Percentiles rank a stretch among this genome's conserved stretches.
phyloP scores from a whole-genome alignment of 352 stramenopile genomes.

The Aphanomyces cochlioides region DNA sequence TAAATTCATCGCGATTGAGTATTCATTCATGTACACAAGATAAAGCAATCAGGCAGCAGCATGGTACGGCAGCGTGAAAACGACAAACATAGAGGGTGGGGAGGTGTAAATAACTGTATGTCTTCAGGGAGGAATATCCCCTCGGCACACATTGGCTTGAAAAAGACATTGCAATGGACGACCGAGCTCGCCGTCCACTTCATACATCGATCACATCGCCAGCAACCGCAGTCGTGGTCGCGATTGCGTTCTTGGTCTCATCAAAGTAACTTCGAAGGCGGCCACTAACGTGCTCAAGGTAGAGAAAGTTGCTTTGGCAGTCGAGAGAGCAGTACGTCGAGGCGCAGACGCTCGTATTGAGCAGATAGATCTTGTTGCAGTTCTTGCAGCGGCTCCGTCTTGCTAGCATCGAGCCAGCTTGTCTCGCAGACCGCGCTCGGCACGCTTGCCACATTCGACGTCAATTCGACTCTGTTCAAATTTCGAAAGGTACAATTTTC shows the following conservation, averaged over 20 bases:
- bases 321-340: constrained; percentile 69
- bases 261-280: constrained; percentile 13
- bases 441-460: neutral
- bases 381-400: constrained; percentile 24
- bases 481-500: no score
- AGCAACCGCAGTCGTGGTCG: neutral
- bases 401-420: constrained; percentile 14
- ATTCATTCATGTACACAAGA: no score
- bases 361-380: constrained; percentile 29
- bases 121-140: no score
- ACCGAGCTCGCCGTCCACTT: no score
- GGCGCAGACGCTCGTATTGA: constrained; percentile 23
- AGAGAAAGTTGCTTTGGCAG: constrained; percentile 84
- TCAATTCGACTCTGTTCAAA: neutral
- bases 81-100: no score
- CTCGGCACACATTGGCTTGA: no score
- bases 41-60: no score
- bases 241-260: neutral
- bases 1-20: no score
- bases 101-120: no score
- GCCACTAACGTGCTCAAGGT: constrained; percentile 74
- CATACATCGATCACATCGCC: no score
- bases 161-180: no score
- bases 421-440: neutral
- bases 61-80: no score